These are phyloP conservation scores for Leishmania guyanensis DNA, from an alignment of 208 protist species.

Conservation along the genomic window DNA sequence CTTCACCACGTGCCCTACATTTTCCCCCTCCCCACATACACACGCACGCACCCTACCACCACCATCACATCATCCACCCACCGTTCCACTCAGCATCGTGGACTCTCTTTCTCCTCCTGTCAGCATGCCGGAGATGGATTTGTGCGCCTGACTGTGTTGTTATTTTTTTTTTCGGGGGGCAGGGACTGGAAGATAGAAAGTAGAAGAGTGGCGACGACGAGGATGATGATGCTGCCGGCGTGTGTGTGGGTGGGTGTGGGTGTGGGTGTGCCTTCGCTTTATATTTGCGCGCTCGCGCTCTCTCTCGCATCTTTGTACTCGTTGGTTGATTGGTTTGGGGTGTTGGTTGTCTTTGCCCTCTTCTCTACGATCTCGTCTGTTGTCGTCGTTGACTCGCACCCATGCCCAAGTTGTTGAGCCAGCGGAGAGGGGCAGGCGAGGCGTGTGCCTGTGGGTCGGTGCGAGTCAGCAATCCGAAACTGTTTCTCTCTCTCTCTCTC, in stretches of 20 bases:
- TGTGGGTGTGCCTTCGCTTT: conserved; percentile 5
- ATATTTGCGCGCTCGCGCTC: background rate
- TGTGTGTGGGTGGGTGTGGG: conserved; percentile 10
- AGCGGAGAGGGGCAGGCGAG: too few species aligned
- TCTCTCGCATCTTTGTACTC: too few species aligned
- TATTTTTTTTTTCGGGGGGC: background rate
- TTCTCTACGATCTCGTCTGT: background rate
- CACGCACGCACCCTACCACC: background rate
- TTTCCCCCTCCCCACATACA: background rate
- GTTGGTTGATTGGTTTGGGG: too few species aligned
- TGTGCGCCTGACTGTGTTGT: conserved; percentile 1
- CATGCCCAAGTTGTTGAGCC: background rate
- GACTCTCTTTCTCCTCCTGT: background rate
- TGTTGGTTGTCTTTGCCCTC: background rate
- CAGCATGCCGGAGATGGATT: background rate
- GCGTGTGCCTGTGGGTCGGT: background rate
- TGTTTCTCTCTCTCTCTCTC: background rate
- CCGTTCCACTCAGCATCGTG: background rate
- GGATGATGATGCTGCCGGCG: background rate
- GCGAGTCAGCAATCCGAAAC: background rate
- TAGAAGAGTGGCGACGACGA: background rate
- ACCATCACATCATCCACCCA: background rate
- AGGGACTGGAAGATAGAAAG: background rate
- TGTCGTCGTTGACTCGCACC: background rate
- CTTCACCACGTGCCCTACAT: background rate